Evolutionary conservation across 192 early-diverging fungal genomes (phyloP).

Genomic region (Gaertneriomyces sp.): DNA sequence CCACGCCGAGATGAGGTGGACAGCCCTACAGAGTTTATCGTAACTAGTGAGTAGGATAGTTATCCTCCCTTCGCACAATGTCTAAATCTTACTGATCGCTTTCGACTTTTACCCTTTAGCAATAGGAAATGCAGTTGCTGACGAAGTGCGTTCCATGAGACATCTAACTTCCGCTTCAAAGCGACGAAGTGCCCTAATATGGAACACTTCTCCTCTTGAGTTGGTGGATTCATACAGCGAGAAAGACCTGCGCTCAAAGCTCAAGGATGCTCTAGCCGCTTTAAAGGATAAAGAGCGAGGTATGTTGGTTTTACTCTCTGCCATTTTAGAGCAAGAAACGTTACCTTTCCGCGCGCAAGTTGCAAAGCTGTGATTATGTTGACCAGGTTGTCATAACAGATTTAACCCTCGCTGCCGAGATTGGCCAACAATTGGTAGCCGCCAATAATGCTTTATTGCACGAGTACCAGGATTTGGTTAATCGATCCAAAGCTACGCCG

Average conservation of each 20-base stretch:
- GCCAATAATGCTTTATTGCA: slow-evolving; percentile 25
- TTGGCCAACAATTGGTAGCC: slow-evolving; percentile 35
- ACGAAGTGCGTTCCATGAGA: slow-evolving; percentile 8
- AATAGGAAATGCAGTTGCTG: slow-evolving; percentile 9
- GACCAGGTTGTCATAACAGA: slow-evolving; percentile 7
- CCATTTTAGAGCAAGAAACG: no score
- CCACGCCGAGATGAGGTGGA: no score
- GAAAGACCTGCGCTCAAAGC: slow-evolving; percentile 14
- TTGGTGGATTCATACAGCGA: slow-evolving; percentile 9
- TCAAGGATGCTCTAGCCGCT: slow-evolving; percentile 17
- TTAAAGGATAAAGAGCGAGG: slow-evolving; percentile 31
- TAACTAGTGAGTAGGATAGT: no score
- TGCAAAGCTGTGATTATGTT: neutral
- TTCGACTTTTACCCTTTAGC: neutral
- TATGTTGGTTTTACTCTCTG: neutral
- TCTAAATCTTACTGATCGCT: no score
- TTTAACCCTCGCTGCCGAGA: slow-evolving; percentile 32
- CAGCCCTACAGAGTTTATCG: no score
- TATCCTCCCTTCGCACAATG: no score
- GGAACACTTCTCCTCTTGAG: neutral
- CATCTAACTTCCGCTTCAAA: slow-evolving; percentile 2
- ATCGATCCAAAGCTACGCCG: neutral
- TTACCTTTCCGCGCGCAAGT: neutral
- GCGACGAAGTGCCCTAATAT: slow-evolving; percentile 7
- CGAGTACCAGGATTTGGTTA: slow-evolving; percentile 28